Percentiles rank a stretch among this genome's conserved stretches.
Evolutionary conservation across 2,329 filamentous ascomycete species (phyloP).

Genomic region (Fusarium decemcellulare): DNA sequence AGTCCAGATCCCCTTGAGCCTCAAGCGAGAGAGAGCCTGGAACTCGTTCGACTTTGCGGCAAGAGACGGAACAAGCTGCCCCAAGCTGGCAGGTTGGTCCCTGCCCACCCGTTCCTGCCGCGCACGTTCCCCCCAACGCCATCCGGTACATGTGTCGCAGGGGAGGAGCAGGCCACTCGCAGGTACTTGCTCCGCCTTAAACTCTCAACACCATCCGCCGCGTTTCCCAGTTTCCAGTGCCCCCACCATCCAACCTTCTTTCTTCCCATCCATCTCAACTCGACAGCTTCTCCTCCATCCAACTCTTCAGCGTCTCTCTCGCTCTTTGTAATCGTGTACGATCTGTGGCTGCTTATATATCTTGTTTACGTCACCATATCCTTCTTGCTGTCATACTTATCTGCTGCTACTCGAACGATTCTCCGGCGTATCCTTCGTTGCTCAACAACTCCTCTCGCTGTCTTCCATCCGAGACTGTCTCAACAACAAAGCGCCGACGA

Average conservation of each 20-base stretch:
- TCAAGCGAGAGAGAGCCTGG: not conserved
- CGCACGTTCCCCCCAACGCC: slow-evolving; percentile 38
- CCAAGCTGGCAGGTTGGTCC: slow-evolving; percentile 15
- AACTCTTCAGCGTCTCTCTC: slow-evolving; percentile 19
- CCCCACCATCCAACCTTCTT: slow-evolving; percentile 37
- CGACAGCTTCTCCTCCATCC: slow-evolving; percentile 7
- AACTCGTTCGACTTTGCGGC: slow-evolving; percentile 3
- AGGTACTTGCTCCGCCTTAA: slow-evolving; percentile 28
- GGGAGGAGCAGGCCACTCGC: not conserved
- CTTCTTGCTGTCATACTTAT: too few relatives aligned
- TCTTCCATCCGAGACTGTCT: slow-evolving; percentile 23
- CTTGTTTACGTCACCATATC: not conserved
- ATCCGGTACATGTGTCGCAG: slow-evolving; percentile 14
- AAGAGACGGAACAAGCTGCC: slow-evolving; percentile 25
- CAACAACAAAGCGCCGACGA: slow-evolving; percentile 29
- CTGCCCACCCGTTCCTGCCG: slow-evolving; percentile 36
- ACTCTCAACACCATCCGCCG: slow-evolving; percentile 38
- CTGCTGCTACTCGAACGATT: too few relatives aligned
- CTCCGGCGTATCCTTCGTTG: not conserved
- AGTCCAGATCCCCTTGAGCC: not conserved
- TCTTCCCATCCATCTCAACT: slow-evolving; percentile 17
- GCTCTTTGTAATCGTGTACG: slow-evolving; percentile 21
- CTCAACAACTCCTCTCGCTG: slow-evolving; percentile 40
- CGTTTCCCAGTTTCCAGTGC: slow-evolving; percentile 19
- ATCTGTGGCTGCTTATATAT: slow-evolving; percentile 4